phyloP scores from a whole-genome alignment of 2,329 filamentous ascomycete species.

The Fusarium citri region DNA sequence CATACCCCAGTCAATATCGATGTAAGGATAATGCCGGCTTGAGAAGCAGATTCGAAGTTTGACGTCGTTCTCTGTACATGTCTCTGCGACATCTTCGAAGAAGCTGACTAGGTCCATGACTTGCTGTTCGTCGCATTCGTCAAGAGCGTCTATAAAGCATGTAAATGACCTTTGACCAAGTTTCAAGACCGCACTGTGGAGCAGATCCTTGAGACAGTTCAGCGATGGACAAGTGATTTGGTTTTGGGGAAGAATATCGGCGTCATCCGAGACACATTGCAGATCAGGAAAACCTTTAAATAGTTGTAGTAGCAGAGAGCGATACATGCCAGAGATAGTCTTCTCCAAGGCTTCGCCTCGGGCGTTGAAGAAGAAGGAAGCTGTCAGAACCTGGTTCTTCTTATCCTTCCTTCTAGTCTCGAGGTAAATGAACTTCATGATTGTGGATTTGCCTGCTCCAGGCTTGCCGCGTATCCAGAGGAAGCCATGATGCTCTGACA shows the following conservation, averaged over 20 bases:
- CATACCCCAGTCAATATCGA: constrained; percentile 48
- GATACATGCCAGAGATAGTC: constrained; percentile 61
- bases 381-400: constrained; percentile 8
- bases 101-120: constrained; percentile 56
- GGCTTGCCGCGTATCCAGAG: constrained; percentile 63
- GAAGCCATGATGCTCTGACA: constrained; percentile 48
- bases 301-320: constrained; percentile 61
- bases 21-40: constrained; percentile 61
- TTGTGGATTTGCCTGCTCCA: constrained; percentile 59
- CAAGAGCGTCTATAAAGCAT: constrained; percentile 58
- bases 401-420: background rate
- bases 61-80: background rate
- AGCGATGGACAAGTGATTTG: background rate
- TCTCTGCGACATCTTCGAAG: constrained; percentile 53
- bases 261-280: constrained; percentile 48
- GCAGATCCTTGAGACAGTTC: background rate
- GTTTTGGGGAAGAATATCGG: accelerated
- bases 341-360: constrained; percentile 58
- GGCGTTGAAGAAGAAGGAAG: constrained; percentile 65
- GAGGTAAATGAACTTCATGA: constrained; percentile 56
- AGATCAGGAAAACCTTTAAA: constrained; percentile 52
- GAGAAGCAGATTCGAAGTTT: constrained; percentile 57
- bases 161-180: accelerated
- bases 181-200: background rate
- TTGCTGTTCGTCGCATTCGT: constrained; percentile 60